Evolutionary conservation across 345 rosid genomes (phyloP).

Genomic region (Pistacia atlantica): DNA sequence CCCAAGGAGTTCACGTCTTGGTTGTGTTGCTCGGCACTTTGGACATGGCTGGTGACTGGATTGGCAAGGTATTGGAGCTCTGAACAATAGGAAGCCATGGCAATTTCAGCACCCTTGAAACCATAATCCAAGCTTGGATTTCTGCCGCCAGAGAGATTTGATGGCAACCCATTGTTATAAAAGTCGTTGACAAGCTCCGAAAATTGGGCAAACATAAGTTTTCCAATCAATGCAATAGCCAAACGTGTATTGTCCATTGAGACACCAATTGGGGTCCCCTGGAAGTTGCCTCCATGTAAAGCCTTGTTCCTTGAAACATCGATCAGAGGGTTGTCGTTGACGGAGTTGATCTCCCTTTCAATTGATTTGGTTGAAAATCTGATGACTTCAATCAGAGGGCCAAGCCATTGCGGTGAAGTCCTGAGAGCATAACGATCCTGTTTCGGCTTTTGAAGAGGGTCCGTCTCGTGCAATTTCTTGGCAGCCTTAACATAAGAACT

Average conservation of each 20-base stretch:
- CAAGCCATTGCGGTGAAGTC: conserved; percentile 65
- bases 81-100: conserved; percentile 68
- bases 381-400: conserved; percentile 59
- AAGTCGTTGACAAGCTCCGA: conserved; percentile 72
- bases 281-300: conserved; percentile 70
- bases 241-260: conserved; percentile 56
- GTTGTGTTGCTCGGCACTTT: conserved; percentile 61
- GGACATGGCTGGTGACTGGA: conserved; percentile 60
- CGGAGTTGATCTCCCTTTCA: conserved; percentile 57
- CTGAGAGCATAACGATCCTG: conserved; percentile 58
- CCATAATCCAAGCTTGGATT: conserved; percentile 81
- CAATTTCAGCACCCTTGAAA: conserved; percentile 76
- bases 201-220: conserved; percentile 62
- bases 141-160: conserved; percentile 64
- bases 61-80: conserved; percentile 58
- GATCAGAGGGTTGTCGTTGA: conserved; percentile 68
- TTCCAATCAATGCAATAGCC: conserved; percentile 51
- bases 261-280: conserved; percentile 62
- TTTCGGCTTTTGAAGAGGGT: conserved; percentile 55
- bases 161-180: conserved; percentile 79
- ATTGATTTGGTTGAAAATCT: conserved; percentile 47
- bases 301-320: conserved; percentile 75
- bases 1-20: conserved; percentile 65
- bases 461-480: conserved; percentile 44
- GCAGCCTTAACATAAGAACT: conserved; percentile 48